Conservation (phyloP, 1,284 basidiomycete species). For the Stereum hirsutum region DNA sequence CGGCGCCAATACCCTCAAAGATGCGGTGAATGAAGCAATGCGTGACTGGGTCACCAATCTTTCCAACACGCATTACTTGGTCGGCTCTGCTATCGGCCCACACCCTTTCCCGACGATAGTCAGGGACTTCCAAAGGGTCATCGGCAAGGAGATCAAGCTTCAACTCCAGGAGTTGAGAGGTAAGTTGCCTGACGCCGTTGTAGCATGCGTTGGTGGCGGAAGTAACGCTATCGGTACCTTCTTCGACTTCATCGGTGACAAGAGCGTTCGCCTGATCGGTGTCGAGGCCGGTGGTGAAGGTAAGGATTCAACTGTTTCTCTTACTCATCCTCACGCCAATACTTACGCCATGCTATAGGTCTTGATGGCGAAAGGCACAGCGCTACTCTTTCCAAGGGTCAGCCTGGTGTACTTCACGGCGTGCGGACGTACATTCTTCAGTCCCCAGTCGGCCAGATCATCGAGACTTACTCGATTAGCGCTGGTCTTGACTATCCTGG, state of each 20-base stretch:
- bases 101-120: conserved; percentile 99
- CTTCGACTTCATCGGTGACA: conserved; percentile 88
- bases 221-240: conserved; percentile 97
- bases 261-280: conserved; percentile 76
- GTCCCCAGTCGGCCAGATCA: conserved; percentile 83
- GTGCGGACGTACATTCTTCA: conserved; percentile 94
- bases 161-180: conserved; percentile 72
- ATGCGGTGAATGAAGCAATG: conserved; percentile 96
- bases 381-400: conserved; percentile 86
- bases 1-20: conserved; percentile 93
- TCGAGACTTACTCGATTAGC: conserved; percentile 95
- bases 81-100: conserved; percentile 95
- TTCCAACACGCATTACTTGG: conserved; percentile 89
- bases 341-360: conserved; percentile 29
- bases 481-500: conserved; percentile 91
- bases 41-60: conserved; percentile 99
- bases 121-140: conserved; percentile 95
- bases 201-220: conserved; percentile 97
- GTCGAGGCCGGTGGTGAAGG: conserved; percentile 98
- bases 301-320: conserved; percentile 19
- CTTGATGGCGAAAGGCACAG: conserved; percentile 82
- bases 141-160: conserved; percentile 90
- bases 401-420: conserved; percentile 93
- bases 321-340: background rate
- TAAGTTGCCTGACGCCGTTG: conserved; percentile 89